Percentiles rank a stretch among this genome's conserved stretches.
phyloP scores from a whole-genome alignment of 345 rosid species.

The Odontarrhena argentea region DNA sequence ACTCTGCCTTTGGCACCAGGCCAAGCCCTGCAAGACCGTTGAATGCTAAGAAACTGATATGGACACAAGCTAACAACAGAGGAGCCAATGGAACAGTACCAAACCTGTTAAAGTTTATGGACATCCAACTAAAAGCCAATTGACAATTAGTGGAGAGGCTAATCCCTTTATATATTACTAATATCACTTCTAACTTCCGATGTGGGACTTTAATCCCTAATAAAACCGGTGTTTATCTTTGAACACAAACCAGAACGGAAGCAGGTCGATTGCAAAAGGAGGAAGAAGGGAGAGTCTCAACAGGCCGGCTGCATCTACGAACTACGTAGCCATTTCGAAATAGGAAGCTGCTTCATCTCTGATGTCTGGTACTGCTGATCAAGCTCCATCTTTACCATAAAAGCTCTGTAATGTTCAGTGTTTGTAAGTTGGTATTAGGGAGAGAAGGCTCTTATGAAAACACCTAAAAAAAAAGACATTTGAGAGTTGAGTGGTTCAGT shows the following conservation, averaged over 20 bases:
- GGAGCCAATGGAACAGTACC: conserved; percentile 85
- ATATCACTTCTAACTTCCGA: no score
- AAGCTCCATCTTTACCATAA: conserved; percentile 71
- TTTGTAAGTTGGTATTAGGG: conserved; percentile 33
- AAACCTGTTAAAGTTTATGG: no score
- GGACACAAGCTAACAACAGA: conserved; percentile 67
- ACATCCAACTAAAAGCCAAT: no score
- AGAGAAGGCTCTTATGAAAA: conserved; percentile 35
- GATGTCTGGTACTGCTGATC: conserved; percentile 62
- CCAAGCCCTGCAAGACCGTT: conserved; percentile 91
- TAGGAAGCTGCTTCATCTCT: conserved; percentile 74
- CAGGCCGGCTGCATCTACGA: conserved; percentile 72
- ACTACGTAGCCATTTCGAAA: conserved; percentile 76
- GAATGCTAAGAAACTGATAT: conserved; percentile 65
- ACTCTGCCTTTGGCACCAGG: conserved; percentile 62
- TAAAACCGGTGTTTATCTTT: conserved; percentile 84
- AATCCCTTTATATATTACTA: no score
- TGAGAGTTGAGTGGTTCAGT: conserved; percentile 39
- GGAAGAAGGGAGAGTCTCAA: conserved; percentile 66
- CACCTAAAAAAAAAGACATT: conserved; percentile 27
- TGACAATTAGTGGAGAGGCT: no score
- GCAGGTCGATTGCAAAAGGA: conserved; percentile 65
- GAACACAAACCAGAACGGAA: conserved; percentile 78
- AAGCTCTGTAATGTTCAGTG: conserved; percentile 33
- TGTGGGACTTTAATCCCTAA: no score